Percentiles rank a stretch among this genome's conserved stretches.
These are phyloP conservation scores for Melanomma pulvis-pyrius DNA, from an alignment of 495 filamentous ascomycete species.

Conservation along the genomic window DNA sequence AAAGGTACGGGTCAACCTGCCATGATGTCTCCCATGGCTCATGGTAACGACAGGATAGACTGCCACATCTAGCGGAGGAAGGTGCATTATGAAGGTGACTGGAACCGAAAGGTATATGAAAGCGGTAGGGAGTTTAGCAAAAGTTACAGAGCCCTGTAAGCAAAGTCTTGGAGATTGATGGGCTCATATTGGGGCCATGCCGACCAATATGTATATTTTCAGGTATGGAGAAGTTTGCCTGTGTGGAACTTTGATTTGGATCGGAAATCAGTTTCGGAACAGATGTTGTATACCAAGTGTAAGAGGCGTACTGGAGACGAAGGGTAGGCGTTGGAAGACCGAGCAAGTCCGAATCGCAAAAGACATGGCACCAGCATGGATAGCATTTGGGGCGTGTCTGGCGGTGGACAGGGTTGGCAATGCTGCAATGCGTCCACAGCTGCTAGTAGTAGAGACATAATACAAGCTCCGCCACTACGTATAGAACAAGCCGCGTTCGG, in stretches of 20 bases:
- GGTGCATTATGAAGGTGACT: slow-evolving; percentile 32
- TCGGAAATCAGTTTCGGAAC: background rate
- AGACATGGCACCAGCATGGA: slow-evolving; percentile 17
- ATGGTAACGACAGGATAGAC: slow-evolving; percentile 39
- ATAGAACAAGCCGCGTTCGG: slow-evolving; percentile 17
- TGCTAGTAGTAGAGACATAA: slow-evolving; percentile 1
- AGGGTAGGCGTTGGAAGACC: slow-evolving; percentile 7
- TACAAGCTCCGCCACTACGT: slow-evolving; percentile 16
- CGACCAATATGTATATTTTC: slow-evolving; percentile 18
- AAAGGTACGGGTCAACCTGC: background rate
- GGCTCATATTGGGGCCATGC: background rate
- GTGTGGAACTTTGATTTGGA: background rate
- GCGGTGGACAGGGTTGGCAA: slow-evolving; percentile 6
- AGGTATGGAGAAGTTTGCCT: background rate
- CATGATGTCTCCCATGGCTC: slow-evolving; percentile 32
- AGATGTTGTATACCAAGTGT: background rate
- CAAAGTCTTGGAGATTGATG: background rate
- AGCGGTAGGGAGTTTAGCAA: slow-evolving; percentile 3
- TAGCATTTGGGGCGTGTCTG: slow-evolving; percentile 1
- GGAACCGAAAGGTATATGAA: slow-evolving; percentile 1
- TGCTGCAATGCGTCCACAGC: slow-evolving; percentile 12
- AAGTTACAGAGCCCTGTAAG: background rate
- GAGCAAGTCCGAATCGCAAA: slow-evolving; percentile 28
- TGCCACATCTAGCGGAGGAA: slow-evolving; percentile 38
- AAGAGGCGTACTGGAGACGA: background rate